phyloP scores from a whole-genome alignment of 306 rosid species.

The Pyrus bretschneideri region DNA sequence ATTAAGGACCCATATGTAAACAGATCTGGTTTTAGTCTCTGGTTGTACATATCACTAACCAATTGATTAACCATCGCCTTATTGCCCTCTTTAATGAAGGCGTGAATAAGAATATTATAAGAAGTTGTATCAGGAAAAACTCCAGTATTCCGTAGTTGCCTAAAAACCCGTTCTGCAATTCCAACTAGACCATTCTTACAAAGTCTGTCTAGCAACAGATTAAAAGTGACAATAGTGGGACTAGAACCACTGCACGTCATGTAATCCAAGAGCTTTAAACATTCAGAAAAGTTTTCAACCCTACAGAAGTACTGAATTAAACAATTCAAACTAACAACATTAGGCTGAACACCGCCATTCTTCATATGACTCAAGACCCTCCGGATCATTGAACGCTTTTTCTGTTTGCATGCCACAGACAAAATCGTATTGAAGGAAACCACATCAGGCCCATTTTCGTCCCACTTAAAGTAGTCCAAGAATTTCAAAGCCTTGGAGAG shows the following conservation, averaged over 20 bases:
- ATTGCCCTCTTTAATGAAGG: constrained; percentile 20
- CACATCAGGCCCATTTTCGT: constrained; percentile 28
- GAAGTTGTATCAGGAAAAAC: constrained; percentile 13
- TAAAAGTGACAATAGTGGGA: constrained; percentile 23
- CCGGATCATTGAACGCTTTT: constrained; percentile 15
- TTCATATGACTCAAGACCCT: constrained; percentile 28
- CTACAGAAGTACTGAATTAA: constrained; percentile 32
- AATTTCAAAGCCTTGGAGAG: constrained; percentile 29
- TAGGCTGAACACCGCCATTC: constrained; percentile 25
- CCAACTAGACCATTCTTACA: constrained; percentile 27
- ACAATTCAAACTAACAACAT: constrained; percentile 28
- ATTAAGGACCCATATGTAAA: constrained; percentile 21
- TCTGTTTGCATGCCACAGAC: constrained; percentile 34
- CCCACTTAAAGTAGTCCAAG: constrained; percentile 33
- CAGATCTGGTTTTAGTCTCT: constrained; percentile 25
- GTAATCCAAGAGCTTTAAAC: constrained; percentile 28
- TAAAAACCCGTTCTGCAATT: constrained; percentile 20
- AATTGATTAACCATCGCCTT: constrained; percentile 3
- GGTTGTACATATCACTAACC: constrained; percentile 23
- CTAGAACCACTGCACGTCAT: constrained; percentile 20
- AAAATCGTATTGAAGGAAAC: constrained; percentile 35
- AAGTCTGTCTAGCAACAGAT: constrained; percentile 27
- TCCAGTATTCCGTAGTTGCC: constrained; percentile 10
- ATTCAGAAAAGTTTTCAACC: constrained; percentile 22
- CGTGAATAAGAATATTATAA: constrained; percentile 31